These are phyloP conservation scores for Ogataea parapolymorpha DNA, from an alignment of 805 yeast genomes.

Conservation along the genomic window DNA sequence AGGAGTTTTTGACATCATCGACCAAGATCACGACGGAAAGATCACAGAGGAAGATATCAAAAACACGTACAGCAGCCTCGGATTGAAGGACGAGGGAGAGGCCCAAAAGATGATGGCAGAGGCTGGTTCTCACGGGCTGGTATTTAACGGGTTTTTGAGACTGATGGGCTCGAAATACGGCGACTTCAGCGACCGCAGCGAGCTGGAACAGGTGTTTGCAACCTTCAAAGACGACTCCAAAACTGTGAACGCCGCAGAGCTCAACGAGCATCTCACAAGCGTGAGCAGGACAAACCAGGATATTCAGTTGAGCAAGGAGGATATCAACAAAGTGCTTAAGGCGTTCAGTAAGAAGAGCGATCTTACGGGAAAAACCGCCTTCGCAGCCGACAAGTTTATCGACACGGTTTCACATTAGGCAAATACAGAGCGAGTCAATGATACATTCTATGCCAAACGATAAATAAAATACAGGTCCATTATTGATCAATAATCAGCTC, in stretches of 20 bases:
- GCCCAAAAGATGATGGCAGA: slow-evolving; percentile 48
- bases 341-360: slow-evolving; percentile 54
- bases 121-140: slow-evolving; percentile 34
- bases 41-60: slow-evolving; percentile 55
- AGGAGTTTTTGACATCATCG: slow-evolving; percentile 76
- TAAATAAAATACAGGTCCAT: slow-evolving; percentile 9
- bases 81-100: slow-evolving; percentile 39
- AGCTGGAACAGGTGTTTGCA: slow-evolving; percentile 56
- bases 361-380: slow-evolving; percentile 54
- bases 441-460: slow-evolving; percentile 5
- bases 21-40: slow-evolving; percentile 73
- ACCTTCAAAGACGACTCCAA: slow-evolving; percentile 38
- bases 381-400: slow-evolving; percentile 62
- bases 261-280: slow-evolving; percentile 46
- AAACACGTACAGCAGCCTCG: slow-evolving; percentile 50
- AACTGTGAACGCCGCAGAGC: slow-evolving; percentile 29
- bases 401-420: slow-evolving; percentile 33
- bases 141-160: slow-evolving; percentile 64
- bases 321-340: slow-evolving; percentile 49
- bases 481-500: slow-evolving; percentile 81
- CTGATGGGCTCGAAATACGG: slow-evolving; percentile 54
- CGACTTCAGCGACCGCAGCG: slow-evolving; percentile 48
- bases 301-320: slow-evolving; percentile 17
- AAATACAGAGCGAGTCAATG: slow-evolving; percentile 3
- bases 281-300: slow-evolving; percentile 38